Evolutionary conservation across 257 asterid species (phyloP), one percentile per base, ranked within the genome.

Genomic region (Salvia rosmarinus): DNA sequence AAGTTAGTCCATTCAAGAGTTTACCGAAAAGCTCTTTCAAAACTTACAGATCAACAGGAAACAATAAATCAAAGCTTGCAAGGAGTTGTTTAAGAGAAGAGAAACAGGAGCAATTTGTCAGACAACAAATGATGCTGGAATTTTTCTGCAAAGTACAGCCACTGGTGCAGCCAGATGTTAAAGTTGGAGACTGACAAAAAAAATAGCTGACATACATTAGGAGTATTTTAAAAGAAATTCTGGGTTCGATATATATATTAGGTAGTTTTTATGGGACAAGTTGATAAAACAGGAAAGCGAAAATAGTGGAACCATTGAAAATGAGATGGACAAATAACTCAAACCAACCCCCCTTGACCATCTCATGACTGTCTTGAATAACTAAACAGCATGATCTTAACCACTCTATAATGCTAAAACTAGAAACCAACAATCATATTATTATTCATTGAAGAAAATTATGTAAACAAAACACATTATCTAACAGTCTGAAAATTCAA

Each of bases 1-100:
- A 16, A 49, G 51, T 76, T 65, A 49, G 64, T 56, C 42, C 74
- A 64, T 50, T 57, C 5, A 60, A 9, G 60, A 71, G 35, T 42
- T 66, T 23, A 56, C n/a, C 19, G 59, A 51, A 66, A 73, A 73
- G 49, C 40, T 56, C 57, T 39, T 20, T 23, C 7, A 6, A 34
- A 67, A 67, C 57, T 44, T 8, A 40, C 23, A 70, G 58, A 70
- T 58, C 71, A 63, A 64, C 64, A 17, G 23, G 34, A 49, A 25
- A 25, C 2, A 72, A 68, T n/a, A 77, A 14, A 46, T 59, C 72
- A 62, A 56, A 23, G 20, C 32, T 55, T 62, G 61, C 13, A 30
- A 66, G 35, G 62, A 44, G 16, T 75, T 51, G 30, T 44, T 46
- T 8, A 17, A n/a, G 43, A 57, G 20, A 62, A 44, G 51, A 32